A percentile compares a stretch with the other conserved stretches of the same genome.
These are phyloP conservation scores for Colletotrichum sp. DNA, from an alignment of 2,329 filamentous ascomycete species.

Conservation along the genomic window DNA sequence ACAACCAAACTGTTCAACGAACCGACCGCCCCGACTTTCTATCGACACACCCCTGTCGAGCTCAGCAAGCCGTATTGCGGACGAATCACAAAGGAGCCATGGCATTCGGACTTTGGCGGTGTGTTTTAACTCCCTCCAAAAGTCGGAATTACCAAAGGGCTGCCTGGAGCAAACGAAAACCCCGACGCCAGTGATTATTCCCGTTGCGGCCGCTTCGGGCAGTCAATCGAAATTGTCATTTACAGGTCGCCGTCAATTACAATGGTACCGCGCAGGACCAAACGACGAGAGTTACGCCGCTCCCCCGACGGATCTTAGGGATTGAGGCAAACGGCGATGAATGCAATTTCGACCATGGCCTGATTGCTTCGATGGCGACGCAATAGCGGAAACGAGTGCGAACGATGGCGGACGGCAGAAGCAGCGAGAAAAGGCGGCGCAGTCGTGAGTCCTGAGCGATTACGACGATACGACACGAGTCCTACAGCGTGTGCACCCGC, in stretches of 20 bases:
- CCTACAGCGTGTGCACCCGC: not conserved
- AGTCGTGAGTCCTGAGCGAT: not conserved
- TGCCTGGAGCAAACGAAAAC: slow-evolving; percentile 12
- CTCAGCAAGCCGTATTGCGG: not conserved
- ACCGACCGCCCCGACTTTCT: not conserved
- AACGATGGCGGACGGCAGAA: not conserved
- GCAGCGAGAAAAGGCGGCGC: not conserved
- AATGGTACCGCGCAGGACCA: not conserved
- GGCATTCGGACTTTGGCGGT: slow-evolving; percentile 18
- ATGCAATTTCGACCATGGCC: not conserved
- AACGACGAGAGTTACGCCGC: not conserved
- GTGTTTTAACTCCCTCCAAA: slow-evolving; percentile 7
- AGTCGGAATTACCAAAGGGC: slow-evolving; percentile 11
- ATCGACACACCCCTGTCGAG: not conserved
- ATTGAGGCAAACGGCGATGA: not conserved
- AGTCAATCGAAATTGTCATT: not conserved
- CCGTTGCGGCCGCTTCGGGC: not conserved
- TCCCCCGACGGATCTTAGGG: not conserved
- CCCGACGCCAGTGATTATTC: slow-evolving; percentile 1
- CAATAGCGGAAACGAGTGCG: not conserved
- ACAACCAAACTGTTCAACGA: not conserved
- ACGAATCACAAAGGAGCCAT: slow-evolving; percentile 7
- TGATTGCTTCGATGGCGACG: not conserved
- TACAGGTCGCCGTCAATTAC: not conserved
- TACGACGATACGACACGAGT: slow-evolving; percentile 17